phyloP scores from a whole-genome alignment of 768 basidiomycete species.

The Mycena rebaudengoi region DNA sequence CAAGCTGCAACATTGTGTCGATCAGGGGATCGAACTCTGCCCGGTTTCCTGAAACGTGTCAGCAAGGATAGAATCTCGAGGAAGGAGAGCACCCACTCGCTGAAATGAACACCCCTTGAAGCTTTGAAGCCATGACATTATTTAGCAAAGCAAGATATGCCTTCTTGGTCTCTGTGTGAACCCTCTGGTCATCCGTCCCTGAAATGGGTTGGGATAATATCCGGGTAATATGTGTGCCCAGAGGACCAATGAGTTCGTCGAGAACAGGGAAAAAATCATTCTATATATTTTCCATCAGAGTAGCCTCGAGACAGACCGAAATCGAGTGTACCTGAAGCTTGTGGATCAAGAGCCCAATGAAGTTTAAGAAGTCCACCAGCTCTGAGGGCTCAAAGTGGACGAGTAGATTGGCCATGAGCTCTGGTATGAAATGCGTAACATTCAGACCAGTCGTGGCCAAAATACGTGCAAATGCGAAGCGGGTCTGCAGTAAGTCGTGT shows the following conservation, averaged over 20 bases:
- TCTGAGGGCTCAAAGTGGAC: constrained; percentile 92
- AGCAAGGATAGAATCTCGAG: not conserved
- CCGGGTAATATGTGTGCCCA: constrained; percentile 82
- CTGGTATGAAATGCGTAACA: constrained; percentile 87
- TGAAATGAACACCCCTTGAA: constrained; percentile 88
- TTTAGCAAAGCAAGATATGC: constrained; percentile 88
- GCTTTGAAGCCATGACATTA: constrained; percentile 79
- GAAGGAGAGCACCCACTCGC: constrained; percentile 66
- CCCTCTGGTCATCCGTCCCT: constrained; percentile 87
- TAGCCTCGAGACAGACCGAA: not conserved
- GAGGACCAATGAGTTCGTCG: constrained; percentile 88
- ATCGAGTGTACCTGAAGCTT: constrained; percentile 76
- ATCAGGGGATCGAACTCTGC: constrained; percentile 80
- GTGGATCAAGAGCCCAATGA: constrained; percentile 90
- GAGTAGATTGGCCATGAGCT: constrained; percentile 90
- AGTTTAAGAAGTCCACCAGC: constrained; percentile 94
- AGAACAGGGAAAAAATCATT: constrained; percentile 87
- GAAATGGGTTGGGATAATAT: constrained; percentile 82
- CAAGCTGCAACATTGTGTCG: constrained; percentile 74
- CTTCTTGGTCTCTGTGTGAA: constrained; percentile 84
- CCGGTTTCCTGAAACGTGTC: constrained; percentile 44
- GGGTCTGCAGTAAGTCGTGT: constrained; percentile 62
- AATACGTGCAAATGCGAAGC: constrained; percentile 93
- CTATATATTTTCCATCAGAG: constrained; percentile 50
- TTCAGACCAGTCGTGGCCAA: constrained; percentile 88